phyloP scores from a whole-genome alignment of 345 rosid genomes.

The Raphanus raphanistrum region DNA sequence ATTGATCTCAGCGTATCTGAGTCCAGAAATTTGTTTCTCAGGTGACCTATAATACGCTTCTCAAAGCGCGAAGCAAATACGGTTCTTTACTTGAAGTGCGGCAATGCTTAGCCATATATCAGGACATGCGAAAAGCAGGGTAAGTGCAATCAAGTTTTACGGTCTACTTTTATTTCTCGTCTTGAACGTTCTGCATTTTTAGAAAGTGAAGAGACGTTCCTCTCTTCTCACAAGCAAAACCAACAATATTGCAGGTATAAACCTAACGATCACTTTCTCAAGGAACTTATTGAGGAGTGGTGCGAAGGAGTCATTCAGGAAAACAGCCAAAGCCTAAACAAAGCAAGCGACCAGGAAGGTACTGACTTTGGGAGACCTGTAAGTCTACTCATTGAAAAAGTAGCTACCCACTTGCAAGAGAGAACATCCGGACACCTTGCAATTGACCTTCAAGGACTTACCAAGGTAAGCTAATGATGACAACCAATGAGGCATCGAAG shows the following conservation, averaged over 20 bases:
- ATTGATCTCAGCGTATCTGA: slow-evolving; percentile 22
- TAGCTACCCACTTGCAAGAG: slow-evolving; percentile 69
- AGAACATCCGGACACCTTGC: slow-evolving; percentile 55
- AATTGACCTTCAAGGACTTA: slow-evolving; percentile 77
- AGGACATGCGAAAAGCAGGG: slow-evolving; percentile 95
- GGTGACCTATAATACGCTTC: slow-evolving; percentile 89
- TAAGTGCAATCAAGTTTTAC: slow-evolving; percentile 35
- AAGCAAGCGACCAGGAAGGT: slow-evolving; percentile 39
- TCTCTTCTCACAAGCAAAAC: slow-evolving; percentile 21
- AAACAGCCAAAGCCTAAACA: slow-evolving; percentile 42
- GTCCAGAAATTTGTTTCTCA: slow-evolving; percentile 39
- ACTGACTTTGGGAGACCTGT: slow-evolving; percentile 49
- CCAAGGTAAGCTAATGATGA: slow-evolving; percentile 52
- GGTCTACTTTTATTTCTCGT: slow-evolving; percentile 13
- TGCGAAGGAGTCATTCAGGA: slow-evolving; percentile 86
- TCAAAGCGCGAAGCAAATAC: slow-evolving; percentile 74
- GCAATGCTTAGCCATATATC: slow-evolving; percentile 85
- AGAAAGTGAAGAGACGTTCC: slow-evolving; percentile 2
- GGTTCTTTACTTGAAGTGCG: slow-evolving; percentile 83
- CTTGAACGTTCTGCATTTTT: slow-evolving; percentile 7
- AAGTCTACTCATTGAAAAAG: slow-evolving; percentile 72
- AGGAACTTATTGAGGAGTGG: slow-evolving; percentile 92
- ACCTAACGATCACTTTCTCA: slow-evolving; percentile 78
- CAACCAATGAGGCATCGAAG: neutral
- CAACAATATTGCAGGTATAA: slow-evolving; percentile 58